These are phyloP conservation scores for Penicillium canescens DNA, from an alignment of 495 filamentous ascomycete species.

Conservation along the genomic window DNA sequence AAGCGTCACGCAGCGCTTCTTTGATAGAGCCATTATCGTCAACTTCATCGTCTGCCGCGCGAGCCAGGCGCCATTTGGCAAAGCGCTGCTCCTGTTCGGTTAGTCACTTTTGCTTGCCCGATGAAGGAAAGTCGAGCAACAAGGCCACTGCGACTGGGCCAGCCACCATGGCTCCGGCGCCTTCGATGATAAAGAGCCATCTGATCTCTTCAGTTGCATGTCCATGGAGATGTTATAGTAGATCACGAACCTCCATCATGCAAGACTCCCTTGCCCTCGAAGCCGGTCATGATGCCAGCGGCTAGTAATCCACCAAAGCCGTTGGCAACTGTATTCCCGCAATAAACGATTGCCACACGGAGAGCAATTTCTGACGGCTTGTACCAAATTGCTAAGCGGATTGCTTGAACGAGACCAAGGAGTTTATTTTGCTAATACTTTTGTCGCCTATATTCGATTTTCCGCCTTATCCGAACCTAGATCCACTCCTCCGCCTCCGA, in stretches of 20 bases:
- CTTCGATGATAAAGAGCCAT: constrained; percentile 26
- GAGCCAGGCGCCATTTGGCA: constrained; percentile 15
- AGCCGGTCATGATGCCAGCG: constrained; percentile 16
- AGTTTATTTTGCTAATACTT: too few relatives aligned
- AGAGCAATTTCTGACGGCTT: constrained; percentile 23
- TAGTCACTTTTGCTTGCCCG: constrained; percentile 21
- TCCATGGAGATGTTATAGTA: background rate
- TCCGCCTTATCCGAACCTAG: background rate
- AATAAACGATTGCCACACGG: constrained; percentile 24
- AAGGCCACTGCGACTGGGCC: constrained; percentile 15
- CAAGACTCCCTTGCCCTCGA: constrained; percentile 17
- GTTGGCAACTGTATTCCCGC: constrained; percentile 24
- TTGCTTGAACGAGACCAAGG: too few relatives aligned
- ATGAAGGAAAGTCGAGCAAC: constrained; percentile 22
- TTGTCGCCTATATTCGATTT: background rate
- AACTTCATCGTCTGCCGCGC: constrained; percentile 14
- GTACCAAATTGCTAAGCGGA: constrained; percentile 7
- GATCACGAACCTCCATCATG: constrained; percentile 17
- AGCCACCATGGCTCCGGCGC: constrained; percentile 23
- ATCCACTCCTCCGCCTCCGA: background rate
- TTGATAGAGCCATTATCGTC: constrained; percentile 19
- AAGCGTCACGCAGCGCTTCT: constrained; percentile 19
- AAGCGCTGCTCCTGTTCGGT: constrained; percentile 19
- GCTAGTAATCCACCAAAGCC: constrained; percentile 24
- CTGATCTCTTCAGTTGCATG: background rate